These are phyloP conservation scores for Boeremia exigua DNA, from an alignment of 2,329 filamentous ascomycete species.

Conservation along the genomic window DNA sequence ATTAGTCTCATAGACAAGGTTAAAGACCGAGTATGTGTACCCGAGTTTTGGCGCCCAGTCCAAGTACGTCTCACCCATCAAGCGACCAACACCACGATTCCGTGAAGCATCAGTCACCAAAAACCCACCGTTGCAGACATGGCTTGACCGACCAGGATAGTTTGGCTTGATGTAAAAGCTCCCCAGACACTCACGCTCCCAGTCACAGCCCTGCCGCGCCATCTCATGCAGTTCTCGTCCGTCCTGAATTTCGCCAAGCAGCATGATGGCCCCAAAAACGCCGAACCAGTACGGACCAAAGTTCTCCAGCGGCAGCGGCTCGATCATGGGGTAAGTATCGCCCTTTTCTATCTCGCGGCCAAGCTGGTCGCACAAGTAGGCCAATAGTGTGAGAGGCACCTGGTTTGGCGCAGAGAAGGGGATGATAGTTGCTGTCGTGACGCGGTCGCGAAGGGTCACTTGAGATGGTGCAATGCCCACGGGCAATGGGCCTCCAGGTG, in stretches of 20 bases:
- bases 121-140: constrained; percentile 75
- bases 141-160: constrained; percentile 87
- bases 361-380: constrained; percentile 81
- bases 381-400: constrained; percentile 76
- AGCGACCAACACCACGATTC: constrained; percentile 57
- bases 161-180: constrained; percentile 96
- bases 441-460: constrained; percentile 81
- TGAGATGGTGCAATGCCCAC: constrained; percentile 73
- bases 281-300: constrained; percentile 91
- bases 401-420: constrained; percentile 79
- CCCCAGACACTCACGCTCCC: constrained; percentile 81
- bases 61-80: constrained; percentile 60
- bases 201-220: constrained; percentile 63
- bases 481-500: constrained; percentile 68
- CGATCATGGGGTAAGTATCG: constrained; percentile 89
- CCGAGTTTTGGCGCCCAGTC: constrained; percentile 65
- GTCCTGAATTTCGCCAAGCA: constrained; percentile 71
- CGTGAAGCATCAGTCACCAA: constrained; percentile 56
- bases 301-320: constrained; percentile 72
- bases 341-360: constrained; percentile 91
- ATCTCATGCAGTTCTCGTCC: constrained; percentile 60
- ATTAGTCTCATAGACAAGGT: constrained; percentile 93
- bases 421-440: constrained; percentile 82
- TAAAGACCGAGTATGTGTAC: constrained; percentile 93
- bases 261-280: constrained; percentile 87